Percentiles rank a stretch among this genome's conserved stretches.
These are phyloP conservation scores for Haplographium delicatum DNA, from an alignment of 495 filamentous ascomycete species.

Conservation along the genomic window DNA sequence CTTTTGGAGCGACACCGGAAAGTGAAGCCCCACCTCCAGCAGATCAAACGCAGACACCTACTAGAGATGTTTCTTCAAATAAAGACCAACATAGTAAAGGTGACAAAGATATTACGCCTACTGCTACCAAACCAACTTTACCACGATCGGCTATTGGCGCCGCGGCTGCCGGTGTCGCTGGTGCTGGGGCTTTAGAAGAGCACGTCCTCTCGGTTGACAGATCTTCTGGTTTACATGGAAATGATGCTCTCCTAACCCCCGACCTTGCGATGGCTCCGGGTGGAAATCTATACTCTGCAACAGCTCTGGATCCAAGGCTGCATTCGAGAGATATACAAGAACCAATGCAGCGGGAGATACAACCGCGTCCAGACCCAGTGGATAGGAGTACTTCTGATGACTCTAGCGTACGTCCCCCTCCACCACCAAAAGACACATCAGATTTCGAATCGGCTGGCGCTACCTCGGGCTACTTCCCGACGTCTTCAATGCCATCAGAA, in stretches of 20 bases:
- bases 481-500: conserved; percentile 47
- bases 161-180: conserved; percentile 24
- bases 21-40: conserved; percentile 19
- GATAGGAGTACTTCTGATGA: conserved; percentile 10
- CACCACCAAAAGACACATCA: conserved; percentile 37
- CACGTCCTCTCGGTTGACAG: no score
- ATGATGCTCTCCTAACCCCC: conserved; percentile 12
- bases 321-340: conserved; percentile 12
- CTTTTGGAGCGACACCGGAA: conserved; percentile 41
- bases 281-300: conserved; percentile 18
- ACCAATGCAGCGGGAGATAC: conserved; percentile 9
- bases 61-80: conserved; percentile 11
- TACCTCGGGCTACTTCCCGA: conserved; percentile 17
- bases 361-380: conserved; percentile 18
- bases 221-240: not conserved
- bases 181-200: conserved; percentile 13
- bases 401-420: conserved; percentile 27
- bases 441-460: conserved; percentile 4
- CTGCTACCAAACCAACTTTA: conserved; percentile 18
- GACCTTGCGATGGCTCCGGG: conserved; percentile 16
- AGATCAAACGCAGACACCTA: conserved; percentile 23
- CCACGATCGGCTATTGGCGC: conserved; percentile 19
- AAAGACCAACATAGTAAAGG: conserved; percentile 2
- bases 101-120: conserved; percentile 23
- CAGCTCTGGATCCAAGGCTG: conserved; percentile 14